A percentile compares a stretch with the other conserved stretches of the same genome.
These are phyloP conservation scores for Arthrobotrys sphaeroides DNA, from an alignment of 2,329 filamentous ascomycete species.

Conservation along the genomic window DNA sequence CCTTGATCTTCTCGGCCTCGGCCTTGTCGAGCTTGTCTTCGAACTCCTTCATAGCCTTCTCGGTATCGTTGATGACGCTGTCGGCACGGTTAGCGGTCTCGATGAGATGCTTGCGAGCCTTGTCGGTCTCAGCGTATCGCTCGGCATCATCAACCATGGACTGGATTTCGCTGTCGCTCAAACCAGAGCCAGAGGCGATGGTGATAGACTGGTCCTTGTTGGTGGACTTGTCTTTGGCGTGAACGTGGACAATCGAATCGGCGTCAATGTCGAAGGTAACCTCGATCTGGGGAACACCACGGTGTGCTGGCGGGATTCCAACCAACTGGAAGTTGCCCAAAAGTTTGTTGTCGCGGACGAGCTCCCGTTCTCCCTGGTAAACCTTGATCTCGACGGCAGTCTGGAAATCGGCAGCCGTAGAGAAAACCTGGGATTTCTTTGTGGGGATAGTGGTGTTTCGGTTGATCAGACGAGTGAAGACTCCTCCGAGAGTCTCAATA, in stretches of 20 bases:
- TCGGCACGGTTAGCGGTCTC: slow-evolving; percentile 98
- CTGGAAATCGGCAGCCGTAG: slow-evolving; percentile 97
- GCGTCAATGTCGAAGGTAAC: slow-evolving; percentile 99
- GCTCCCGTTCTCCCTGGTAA: slow-evolving; percentile 99
- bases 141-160: slow-evolving; percentile 98
- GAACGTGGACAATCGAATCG: slow-evolving; percentile 96
- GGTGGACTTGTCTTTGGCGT: slow-evolving; percentile 98
- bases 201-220: slow-evolving; percentile 99
- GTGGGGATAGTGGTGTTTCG: slow-evolving; percentile 99
- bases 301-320: slow-evolving; percentile 93
- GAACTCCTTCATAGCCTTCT: slow-evolving; percentile 97
- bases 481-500: slow-evolving; percentile 97
- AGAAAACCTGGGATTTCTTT: slow-evolving; percentile 99
- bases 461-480: slow-evolving; percentile 98
- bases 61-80: slow-evolving; percentile 94
- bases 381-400: slow-evolving; percentile 99
- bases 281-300: slow-evolving; percentile 94
- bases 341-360: slow-evolving; percentile 97
- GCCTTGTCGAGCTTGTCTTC: slow-evolving; percentile 96
- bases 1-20: slow-evolving; percentile 89
- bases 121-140: slow-evolving; percentile 92
- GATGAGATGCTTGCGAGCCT: slow-evolving; percentile 94
- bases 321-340: slow-evolving; percentile 99
- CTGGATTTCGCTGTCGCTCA: slow-evolving; percentile 93
- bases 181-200: slow-evolving; percentile 95